Conservation (phyloP, 2,329 filamentous ascomycete species). For the Teratosphaeria zuluensis region DNA sequence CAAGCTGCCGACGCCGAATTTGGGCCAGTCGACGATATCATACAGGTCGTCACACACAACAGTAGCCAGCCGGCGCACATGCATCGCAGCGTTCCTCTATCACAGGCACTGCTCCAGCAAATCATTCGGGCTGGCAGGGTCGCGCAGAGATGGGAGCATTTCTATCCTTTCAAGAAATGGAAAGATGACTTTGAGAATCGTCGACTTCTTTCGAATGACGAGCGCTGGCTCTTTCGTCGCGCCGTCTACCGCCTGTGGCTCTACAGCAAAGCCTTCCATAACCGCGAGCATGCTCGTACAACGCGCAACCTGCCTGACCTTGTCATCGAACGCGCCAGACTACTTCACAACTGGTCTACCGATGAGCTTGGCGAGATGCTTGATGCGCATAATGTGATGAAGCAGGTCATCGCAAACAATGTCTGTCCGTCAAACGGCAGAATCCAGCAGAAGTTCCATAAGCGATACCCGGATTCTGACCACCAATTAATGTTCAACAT, state of each 20-base stretch:
- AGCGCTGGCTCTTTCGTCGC: slow-evolving; percentile 44
- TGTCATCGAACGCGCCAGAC: slow-evolving; percentile 42
- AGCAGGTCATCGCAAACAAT: slow-evolving; percentile 47
- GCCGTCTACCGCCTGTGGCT: slow-evolving; percentile 54
- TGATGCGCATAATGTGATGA: slow-evolving; percentile 47
- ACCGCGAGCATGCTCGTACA: slow-evolving; percentile 40
- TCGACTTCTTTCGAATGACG: slow-evolving; percentile 40
- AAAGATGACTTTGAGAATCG: slow-evolving; percentile 47
- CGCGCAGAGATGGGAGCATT: slow-evolving; percentile 48
- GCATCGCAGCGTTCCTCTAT: slow-evolving; percentile 43
- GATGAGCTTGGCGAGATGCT: slow-evolving; percentile 49
- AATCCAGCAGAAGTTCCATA: slow-evolving; percentile 49
- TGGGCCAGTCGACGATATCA: slow-evolving; percentile 48
- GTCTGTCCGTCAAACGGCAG: slow-evolving; percentile 54
- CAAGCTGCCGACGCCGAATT: slow-evolving; percentile 46
- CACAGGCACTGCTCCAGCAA: slow-evolving; percentile 46
- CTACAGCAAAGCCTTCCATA: slow-evolving; percentile 50
- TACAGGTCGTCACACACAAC: slow-evolving; percentile 53
- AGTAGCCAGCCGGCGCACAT: slow-evolving; percentile 48
- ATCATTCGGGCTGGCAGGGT: slow-evolving; percentile 45
- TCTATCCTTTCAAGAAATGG: slow-evolving; percentile 57
- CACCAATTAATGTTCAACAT: slow-evolving; percentile 43
- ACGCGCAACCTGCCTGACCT: slow-evolving; percentile 38
- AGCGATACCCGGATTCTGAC: slow-evolving; percentile 42
- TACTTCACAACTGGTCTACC: slow-evolving; percentile 51